phyloP scores from a whole-genome alignment of 2,329 filamentous ascomycete genomes.

The Trichoderma cornu-damae region DNA sequence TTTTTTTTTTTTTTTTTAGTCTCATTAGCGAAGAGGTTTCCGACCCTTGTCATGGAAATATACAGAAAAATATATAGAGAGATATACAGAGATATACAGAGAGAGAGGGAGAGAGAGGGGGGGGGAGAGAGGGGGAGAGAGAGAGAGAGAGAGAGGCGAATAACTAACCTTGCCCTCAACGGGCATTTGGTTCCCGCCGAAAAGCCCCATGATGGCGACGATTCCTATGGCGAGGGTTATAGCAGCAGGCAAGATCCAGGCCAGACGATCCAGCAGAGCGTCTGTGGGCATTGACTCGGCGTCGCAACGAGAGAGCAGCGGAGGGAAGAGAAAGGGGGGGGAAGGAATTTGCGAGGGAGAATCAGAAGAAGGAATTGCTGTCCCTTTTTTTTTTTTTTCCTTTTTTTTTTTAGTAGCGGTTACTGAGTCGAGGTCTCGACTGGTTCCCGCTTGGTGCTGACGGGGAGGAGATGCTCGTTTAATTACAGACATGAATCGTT shows the following conservation, averaged over 20 bases:
- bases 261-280: not conserved
- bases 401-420: too few relatives aligned
- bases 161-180: constrained; percentile 72
- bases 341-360: not conserved
- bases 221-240: constrained; percentile 33
- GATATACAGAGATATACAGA: too few relatives aligned
- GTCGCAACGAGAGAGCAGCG: not conserved
- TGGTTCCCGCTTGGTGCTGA: too few relatives aligned
- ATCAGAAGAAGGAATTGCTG: not conserved
- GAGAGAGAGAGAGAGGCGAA: not conserved
- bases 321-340: too few relatives aligned
- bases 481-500: too few relatives aligned
- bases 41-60: too few relatives aligned
- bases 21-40: too few relatives aligned
- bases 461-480: not conserved
- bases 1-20: too few relatives aligned
- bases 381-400: not conserved
- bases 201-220: constrained; percentile 57
- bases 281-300: constrained; percentile 15
- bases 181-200: constrained; percentile 69
- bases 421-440: too few relatives aligned
- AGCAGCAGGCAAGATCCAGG: constrained; percentile 29
- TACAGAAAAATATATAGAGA: too few relatives aligned
- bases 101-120: too few relatives aligned
- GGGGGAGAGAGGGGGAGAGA: not conserved